Evolutionary conservation across 108 stramenopile genomes (phyloP), one percentile per base, ranked within the genome.

Genomic region (Cyclostephanos tholiformis): DNA sequence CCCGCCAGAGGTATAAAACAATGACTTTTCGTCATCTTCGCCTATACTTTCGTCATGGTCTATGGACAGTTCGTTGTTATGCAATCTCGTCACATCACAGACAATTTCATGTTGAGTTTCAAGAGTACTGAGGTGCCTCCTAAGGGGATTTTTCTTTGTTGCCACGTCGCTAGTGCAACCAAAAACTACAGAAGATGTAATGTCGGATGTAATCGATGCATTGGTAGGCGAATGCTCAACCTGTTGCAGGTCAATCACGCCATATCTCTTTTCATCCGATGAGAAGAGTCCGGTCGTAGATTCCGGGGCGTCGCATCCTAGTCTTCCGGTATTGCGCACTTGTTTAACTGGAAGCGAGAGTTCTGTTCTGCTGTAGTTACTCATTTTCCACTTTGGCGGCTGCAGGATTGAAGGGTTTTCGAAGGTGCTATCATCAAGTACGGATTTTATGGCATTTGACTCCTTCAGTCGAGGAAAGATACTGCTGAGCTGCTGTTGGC

Each of bases 101-200:
- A 51, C 30, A 19, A 32, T 35, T 52, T 72, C 61, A 63, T 32
- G 1, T n/a, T 59, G 60, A 19, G 75, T 41, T 50, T 76, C 60
- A 3, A 65, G 44, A 46, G 67, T 66, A 36, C 60, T 23, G 19
- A 53, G 61, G 22, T 17, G 20, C 46, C 25, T 39, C 23, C n/a
- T 39, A 20, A 52, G 38, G 43, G 53, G 32, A 19, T 27, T 25
- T 22, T 38, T 74, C 50, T 59, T 41, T 46, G 38, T 78, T 3
- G 53, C 52, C 63, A 53, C 67, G 52, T 81, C 80, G 41, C 64
- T 57, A 25, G 74, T 64, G 59, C 48, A 63, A 29, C 81, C 81
- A 62, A 82, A 82, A 38, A 82, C 63, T 13, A 75, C 74, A 35
- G 80, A 82, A 3, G 80, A 71, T 56, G 80, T 82, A 14, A 82